Percentiles rank a stretch among this genome's conserved stretches.
phyloP scores from a whole-genome alignment of 2,329 filamentous ascomycete species.

The Fusarium sacchari region DNA sequence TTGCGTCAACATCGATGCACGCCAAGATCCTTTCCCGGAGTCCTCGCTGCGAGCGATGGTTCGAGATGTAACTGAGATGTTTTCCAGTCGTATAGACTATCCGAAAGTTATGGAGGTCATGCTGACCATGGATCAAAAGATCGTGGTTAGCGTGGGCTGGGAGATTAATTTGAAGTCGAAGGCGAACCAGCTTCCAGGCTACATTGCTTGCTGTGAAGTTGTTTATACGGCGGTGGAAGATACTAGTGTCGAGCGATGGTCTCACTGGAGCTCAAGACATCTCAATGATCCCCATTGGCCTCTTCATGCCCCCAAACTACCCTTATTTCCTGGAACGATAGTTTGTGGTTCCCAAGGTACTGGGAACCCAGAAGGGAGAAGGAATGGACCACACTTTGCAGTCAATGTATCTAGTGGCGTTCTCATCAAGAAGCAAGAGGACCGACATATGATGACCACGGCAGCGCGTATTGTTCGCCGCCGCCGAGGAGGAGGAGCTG shows the following conservation, averaged over 20 bases:
- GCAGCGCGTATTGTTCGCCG: neutral
- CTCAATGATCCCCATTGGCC: too few species aligned
- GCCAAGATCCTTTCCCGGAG: neutral
- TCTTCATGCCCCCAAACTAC: neutral
- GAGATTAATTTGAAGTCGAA: neutral
- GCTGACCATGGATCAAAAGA: neutral
- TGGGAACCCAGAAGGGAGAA: neutral
- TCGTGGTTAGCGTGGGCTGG: neutral
- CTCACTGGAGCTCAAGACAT: neutral
- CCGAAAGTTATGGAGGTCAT: neutral
- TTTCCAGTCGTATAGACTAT: neutral
- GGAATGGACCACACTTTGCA: too few species aligned
- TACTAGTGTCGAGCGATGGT: neutral
- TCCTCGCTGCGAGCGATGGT: neutral
- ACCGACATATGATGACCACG: neutral
- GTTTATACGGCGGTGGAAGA: neutral
- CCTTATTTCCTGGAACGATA: neutral
- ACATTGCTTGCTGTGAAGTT: neutral
- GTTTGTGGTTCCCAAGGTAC: neutral
- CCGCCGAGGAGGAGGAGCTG: neutral
- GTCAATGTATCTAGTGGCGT: neutral
- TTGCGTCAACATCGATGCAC: neutral
- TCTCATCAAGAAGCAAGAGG: neutral
- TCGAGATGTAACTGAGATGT: neutral
- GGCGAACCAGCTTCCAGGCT: neutral